A percentile compares a stretch with the other conserved stretches of the same genome.
phyloP scores from a whole-genome alignment of 177 flowering plant genomes.

The Tripterygium wilfordii region DNA sequence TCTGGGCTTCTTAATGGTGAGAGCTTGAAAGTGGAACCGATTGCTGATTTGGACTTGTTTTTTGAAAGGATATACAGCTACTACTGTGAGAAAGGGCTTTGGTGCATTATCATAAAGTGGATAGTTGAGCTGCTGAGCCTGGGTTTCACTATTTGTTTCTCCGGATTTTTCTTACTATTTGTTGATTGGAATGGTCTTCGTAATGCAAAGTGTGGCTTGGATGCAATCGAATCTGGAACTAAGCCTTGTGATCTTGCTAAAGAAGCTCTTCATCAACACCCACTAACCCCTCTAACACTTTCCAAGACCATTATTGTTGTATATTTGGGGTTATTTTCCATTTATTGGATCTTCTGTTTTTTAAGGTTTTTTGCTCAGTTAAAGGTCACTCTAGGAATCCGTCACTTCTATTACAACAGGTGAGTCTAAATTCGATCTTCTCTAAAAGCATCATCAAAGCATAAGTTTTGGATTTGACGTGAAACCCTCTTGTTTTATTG shows the following conservation, averaged over 20 bases:
- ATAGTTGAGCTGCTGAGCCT: slow-evolving; percentile 84
- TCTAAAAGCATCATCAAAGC: no score
- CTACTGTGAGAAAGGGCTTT: slow-evolving; percentile 93
- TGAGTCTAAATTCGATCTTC: slow-evolving; percentile 17
- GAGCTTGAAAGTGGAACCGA: slow-evolving; percentile 65
- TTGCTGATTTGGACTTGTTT: slow-evolving; percentile 88
- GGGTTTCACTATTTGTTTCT: slow-evolving; percentile 83
- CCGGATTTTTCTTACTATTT: slow-evolving; percentile 78
- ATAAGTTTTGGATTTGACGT: no score
- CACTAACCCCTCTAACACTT: slow-evolving; percentile 79
- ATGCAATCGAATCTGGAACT: slow-evolving; percentile 92
- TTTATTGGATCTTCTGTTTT: slow-evolving; percentile 89
- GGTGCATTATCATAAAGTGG: slow-evolving; percentile 97
- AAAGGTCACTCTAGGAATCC: slow-evolving; percentile 65
- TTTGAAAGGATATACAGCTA: slow-evolving; percentile 93
- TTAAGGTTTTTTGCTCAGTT: slow-evolving; percentile 84
- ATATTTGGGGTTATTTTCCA: slow-evolving; percentile 80
- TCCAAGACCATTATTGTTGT: slow-evolving; percentile 73
- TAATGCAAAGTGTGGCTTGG: slow-evolving; percentile 96
- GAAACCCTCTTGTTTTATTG: no score
- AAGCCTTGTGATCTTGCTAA: slow-evolving; percentile 90
- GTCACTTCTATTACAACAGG: slow-evolving; percentile 82
- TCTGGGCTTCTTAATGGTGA: slow-evolving; percentile 93
- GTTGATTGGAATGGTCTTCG: slow-evolving; percentile 95
- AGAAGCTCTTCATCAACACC: slow-evolving; percentile 83